phyloP scores from a whole-genome alignment of 768 basidiomycete species.

The Mycena alexandri region DNA sequence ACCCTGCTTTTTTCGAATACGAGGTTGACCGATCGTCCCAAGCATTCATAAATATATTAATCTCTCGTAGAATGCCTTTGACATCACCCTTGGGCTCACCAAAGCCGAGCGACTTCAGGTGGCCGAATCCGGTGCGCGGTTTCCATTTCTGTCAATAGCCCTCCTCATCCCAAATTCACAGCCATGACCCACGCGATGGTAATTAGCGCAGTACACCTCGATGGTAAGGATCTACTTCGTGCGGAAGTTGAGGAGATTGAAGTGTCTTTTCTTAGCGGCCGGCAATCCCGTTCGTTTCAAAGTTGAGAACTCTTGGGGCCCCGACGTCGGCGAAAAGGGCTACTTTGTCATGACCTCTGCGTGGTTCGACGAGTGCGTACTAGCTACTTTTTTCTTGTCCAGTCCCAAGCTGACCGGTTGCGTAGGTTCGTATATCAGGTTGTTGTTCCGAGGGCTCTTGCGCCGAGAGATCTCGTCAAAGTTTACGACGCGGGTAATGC shows the following conservation, averaged over 20 bases:
- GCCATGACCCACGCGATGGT: slow-evolving; percentile 98
- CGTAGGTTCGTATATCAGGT: slow-evolving; percentile 90
- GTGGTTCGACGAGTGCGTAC: slow-evolving; percentile 87
- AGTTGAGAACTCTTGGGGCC: slow-evolving; percentile 97
- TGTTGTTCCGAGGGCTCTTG: slow-evolving; percentile 85
- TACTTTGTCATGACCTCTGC: slow-evolving; percentile 92
- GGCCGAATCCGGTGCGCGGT: slow-evolving; percentile 67
- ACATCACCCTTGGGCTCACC: slow-evolving; percentile 81
- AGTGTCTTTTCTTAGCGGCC: slow-evolving; percentile 36
- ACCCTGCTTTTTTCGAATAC: slow-evolving; percentile 84
- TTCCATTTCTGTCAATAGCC: no score
- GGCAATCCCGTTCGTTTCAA: slow-evolving; percentile 92
- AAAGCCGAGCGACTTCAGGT: slow-evolving; percentile 89
- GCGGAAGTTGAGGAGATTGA: neutral
- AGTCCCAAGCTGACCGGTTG: slow-evolving; percentile 10
- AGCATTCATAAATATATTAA: neutral
- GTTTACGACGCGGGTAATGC: slow-evolving; percentile 79
- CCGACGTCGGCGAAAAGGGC: slow-evolving; percentile 81
- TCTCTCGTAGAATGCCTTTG: slow-evolving; percentile 75
- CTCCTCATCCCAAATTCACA: neutral
- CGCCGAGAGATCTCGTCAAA: slow-evolving; percentile 84
- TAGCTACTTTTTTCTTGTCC: slow-evolving; percentile 17
- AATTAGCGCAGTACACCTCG: slow-evolving; percentile 92
- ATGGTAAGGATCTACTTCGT: slow-evolving; percentile 47
- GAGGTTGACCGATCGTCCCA: slow-evolving; percentile 61